Conservation (phyloP, 2,329 filamentous ascomycete genomes). For the Calonectria fujianensis region DNA sequence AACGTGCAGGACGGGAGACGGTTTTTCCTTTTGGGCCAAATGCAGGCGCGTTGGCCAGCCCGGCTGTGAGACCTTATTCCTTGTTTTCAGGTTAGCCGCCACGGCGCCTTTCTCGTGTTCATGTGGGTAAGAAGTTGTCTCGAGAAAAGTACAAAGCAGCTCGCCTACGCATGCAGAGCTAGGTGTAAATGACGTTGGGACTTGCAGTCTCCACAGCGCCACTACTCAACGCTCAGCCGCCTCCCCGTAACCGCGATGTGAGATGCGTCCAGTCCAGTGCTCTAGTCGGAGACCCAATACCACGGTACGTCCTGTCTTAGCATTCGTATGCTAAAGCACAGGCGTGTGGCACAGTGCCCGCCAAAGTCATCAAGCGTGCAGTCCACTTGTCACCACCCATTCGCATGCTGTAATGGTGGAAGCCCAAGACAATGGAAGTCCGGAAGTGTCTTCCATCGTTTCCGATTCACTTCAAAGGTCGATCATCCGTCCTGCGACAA, state of each 20-base stretch:
- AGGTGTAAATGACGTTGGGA: slow-evolving; percentile 19
- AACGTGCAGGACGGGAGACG: slow-evolving; percentile 41
- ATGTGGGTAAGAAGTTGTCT: slow-evolving; percentile 18
- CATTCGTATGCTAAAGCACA: background rate
- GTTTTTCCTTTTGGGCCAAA: slow-evolving; percentile 5
- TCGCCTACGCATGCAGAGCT: slow-evolving; percentile 7
- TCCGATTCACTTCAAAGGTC: slow-evolving; percentile 16
- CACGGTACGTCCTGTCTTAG: background rate
- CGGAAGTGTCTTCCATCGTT: slow-evolving; percentile 16
- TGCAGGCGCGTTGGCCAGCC: slow-evolving; percentile 8
- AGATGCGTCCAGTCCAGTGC: slow-evolving; percentile 6
- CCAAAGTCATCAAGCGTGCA: background rate
- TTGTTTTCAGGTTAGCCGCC: slow-evolving; percentile 27
- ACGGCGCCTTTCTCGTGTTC: slow-evolving; percentile 22
- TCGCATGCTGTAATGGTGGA: background rate
- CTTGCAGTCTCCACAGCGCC: slow-evolving; percentile 27
- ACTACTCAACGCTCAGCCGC: slow-evolving; percentile 5
- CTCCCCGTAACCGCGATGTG: slow-evolving; percentile 17
- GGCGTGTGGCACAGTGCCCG: slow-evolving; percentile 10
- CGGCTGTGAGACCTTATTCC: background rate
- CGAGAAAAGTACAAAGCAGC: slow-evolving; percentile 12
- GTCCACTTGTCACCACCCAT: slow-evolving; percentile 7
- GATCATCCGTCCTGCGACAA: slow-evolving; percentile 26
- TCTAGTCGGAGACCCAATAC: slow-evolving; percentile 2
- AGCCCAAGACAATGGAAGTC: slow-evolving; percentile 1